Evolutionary conservation across 2,329 filamentous ascomycete species (phyloP).

Genomic region (Phialophora tarda): DNA sequence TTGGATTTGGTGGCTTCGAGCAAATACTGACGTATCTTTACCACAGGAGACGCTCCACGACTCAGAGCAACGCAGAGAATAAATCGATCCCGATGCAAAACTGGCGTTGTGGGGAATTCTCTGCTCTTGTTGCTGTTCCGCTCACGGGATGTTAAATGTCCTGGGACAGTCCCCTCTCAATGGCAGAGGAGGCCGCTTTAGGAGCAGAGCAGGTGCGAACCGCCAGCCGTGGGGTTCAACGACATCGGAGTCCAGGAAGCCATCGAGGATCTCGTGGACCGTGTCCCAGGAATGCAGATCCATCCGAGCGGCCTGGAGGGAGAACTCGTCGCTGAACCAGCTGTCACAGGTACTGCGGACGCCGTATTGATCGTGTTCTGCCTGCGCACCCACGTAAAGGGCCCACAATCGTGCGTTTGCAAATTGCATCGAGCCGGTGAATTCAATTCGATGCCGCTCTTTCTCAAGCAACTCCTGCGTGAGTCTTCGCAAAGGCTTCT

Average conservation of each 20-base stretch:
- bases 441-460: constrained; percentile 6
- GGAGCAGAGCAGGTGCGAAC: constrained; percentile 11
- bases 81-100: neutral
- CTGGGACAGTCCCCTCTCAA: neutral
- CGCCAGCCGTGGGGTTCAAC: constrained; percentile 10
- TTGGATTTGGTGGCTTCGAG: too few species aligned
- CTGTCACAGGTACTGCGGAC: neutral
- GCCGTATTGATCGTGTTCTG: constrained; percentile 12
- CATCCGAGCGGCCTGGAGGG: constrained; percentile 8
- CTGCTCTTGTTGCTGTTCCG: neutral
- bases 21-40: too few species aligned
- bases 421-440: constrained; percentile 15
- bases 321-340: constrained; percentile 16
- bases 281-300: constrained; percentile 9
- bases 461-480: constrained; percentile 12
- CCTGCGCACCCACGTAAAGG: constrained; percentile 19
- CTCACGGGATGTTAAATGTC: neutral
- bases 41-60: too few species aligned
- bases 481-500: constrained; percentile 10
- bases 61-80: too few species aligned
- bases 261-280: constrained; percentile 6
- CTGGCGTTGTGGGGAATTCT: neutral
- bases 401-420: constrained; percentile 15
- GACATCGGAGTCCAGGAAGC: constrained; percentile 13
- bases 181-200: neutral